Evolutionary conservation across 2,329 filamentous ascomycete genomes (phyloP), one percentile per base, ranked within the genome.

Genomic region (Aspergillus awamori): DNA sequence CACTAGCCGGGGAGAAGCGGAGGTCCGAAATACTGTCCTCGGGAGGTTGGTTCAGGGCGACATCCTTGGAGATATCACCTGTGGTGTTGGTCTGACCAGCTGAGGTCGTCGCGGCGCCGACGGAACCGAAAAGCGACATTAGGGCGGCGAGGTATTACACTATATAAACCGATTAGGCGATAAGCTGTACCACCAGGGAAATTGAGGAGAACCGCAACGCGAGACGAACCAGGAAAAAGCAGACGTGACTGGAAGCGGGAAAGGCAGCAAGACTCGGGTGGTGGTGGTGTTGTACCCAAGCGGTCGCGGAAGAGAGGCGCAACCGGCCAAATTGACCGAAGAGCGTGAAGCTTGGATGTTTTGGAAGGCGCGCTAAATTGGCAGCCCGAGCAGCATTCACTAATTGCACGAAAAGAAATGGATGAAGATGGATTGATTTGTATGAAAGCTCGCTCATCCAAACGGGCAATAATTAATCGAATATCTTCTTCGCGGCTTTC

Each of bases 11-110:
- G 13, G 90, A 93, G 81, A 97, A 99, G 53, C 87, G 82, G 62
- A 99, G 84, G 74, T 93, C 92, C 38, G 93, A 93, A 72, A 98
- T 90, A 77, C 90, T 91, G 79, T 99, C 95, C 68, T 92, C 89
- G 22, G 95, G 95, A 13, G 91, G 90, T 66, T 89, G 86, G 62
- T 81, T 85, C 59, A 99, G 82, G 57, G 89, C 84, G 58, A 98
- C 87, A 77, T 99, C 95, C 73, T 93, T 90, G 73, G 90, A 93
- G 62, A 97, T 88, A 72, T 99, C 94, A 69, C 95, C 95, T 7
- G 94, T 87, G 2, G 93, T 95, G 67, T 89, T 90, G 69, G 84
- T 86, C 63, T 70, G 64, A 52, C 83, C 73, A 38, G 82, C 71
- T 49, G 84, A 70, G 22, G 87, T 72, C 30, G 85, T 70, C 36